Conservation (phyloP, 208 protist genomes). For the Vickermania ingenoplastis region DNA sequence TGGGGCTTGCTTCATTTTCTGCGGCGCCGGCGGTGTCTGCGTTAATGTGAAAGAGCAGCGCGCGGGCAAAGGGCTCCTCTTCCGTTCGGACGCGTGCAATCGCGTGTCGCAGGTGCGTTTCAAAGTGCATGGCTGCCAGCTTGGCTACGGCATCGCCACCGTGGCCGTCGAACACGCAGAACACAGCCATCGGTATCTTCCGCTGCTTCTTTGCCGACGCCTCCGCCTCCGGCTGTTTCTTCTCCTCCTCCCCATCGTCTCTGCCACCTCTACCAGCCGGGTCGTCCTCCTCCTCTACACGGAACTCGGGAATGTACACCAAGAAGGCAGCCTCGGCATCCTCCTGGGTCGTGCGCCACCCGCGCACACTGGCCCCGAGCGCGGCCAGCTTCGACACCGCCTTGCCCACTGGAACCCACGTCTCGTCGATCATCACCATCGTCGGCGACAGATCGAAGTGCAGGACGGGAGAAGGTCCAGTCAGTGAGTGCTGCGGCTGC, state of each 20-base stretch:
- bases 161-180: constrained; percentile 81
- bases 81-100: constrained; percentile 13
- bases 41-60: constrained; percentile 46
- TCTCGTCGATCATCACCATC: not conserved
- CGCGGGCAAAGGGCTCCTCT: constrained; percentile 17
- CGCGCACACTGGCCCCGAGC: constrained; percentile 55
- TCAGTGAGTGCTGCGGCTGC: not conserved
- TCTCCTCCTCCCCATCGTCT: not conserved
- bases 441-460: not conserved
- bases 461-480: not conserved
- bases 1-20: no score
- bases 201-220: constrained; percentile 1
- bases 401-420: constrained; percentile 30
- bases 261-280: not conserved
- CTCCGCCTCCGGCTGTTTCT: not conserved
- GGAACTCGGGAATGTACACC: constrained; percentile 38
- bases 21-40: constrained; percentile 10
- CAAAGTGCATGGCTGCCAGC: constrained; percentile 49
- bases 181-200: constrained; percentile 59
- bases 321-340: constrained; percentile 65
- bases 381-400: constrained; percentile 31
- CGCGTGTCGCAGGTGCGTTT: constrained; percentile 42
- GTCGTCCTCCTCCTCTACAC: constrained; percentile 6
- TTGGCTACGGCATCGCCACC: constrained; percentile 71
- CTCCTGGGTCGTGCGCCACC: constrained; percentile 73